Percentiles rank a stretch among this genome's conserved stretches.
Conservation (phyloP, 2,329 filamentous ascomycete species). For the Ploettnerulaceae sp. region DNA sequence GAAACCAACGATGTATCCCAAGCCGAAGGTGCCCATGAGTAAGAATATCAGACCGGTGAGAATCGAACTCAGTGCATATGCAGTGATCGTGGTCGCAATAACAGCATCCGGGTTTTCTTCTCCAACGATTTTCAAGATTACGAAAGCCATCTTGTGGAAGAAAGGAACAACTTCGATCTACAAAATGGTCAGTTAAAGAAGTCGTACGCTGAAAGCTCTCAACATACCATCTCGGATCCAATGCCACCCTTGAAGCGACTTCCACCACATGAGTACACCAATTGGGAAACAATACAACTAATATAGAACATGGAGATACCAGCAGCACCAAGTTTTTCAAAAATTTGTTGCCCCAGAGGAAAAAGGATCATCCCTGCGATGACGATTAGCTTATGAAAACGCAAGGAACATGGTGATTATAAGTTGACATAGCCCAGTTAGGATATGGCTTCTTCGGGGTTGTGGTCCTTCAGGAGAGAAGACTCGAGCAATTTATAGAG, state of each 20-base stretch:
- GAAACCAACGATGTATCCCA: conserved; percentile 92
- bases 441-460: no score
- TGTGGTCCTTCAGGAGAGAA: not conserved
- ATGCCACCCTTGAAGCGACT: conserved; percentile 88
- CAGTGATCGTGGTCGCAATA: conserved; percentile 87
- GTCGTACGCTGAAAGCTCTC: not conserved
- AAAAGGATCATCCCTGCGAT: conserved; percentile 81
- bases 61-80: conserved; percentile 86
- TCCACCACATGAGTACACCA: conserved; percentile 78
- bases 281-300: conserved; percentile 89
- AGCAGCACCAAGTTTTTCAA: conserved; percentile 79
- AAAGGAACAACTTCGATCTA: conserved; percentile 98
- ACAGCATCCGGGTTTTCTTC: conserved; percentile 78
- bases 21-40: conserved; percentile 76
- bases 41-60: conserved; percentile 91
- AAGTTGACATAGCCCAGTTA: no score
- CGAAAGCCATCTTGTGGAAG: conserved; percentile 96
- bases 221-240: conserved; percentile 79
- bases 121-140: conserved; percentile 74
- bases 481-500: conserved; percentile 5
- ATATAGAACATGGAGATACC: conserved; percentile 99
- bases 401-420: not conserved
- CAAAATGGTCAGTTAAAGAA: not conserved
- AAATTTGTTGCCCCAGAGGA: conserved; percentile 80
- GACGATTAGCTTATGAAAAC: conserved; percentile 3